Evolutionary conservation across 2,329 filamentous ascomycete genomes (phyloP).

Genomic region (Triangularia verruculosa): DNA sequence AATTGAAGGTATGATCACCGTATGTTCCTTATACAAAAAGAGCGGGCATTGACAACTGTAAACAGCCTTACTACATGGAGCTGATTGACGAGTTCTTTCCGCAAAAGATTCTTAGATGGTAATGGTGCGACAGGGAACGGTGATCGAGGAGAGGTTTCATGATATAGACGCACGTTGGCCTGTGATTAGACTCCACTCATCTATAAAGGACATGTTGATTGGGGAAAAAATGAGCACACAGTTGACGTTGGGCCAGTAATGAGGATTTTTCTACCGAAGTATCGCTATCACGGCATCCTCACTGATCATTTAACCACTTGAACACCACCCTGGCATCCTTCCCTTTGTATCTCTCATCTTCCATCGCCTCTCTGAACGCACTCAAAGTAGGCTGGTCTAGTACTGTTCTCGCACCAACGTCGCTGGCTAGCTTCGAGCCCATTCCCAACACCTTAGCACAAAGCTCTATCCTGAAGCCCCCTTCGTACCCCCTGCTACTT

Average conservation of each 20-base stretch:
- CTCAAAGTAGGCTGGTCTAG: conserved; percentile 29
- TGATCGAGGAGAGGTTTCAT: not conserved
- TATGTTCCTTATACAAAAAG: conserved; percentile 15
- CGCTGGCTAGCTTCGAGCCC: conserved; percentile 29
- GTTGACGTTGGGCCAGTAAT: not conserved
- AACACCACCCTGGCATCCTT: conserved; percentile 35
- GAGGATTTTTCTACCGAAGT: not conserved
- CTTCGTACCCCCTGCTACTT: conserved; percentile 32
- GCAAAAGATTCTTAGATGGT: conserved; percentile 68
- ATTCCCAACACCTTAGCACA: conserved; percentile 33
- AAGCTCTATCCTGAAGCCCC: conserved; percentile 34
- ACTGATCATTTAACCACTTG: conserved; percentile 32
- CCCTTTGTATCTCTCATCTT: conserved; percentile 30
- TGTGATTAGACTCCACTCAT: not conserved
- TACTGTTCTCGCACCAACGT: conserved; percentile 31
- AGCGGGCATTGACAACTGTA: not conserved
- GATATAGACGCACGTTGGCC: not conserved
- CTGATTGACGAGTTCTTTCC: conserved; percentile 74
- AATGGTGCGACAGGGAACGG: not conserved
- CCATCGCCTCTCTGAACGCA: conserved; percentile 31
- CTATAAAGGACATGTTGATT: not conserved
- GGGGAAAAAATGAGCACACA: not conserved
- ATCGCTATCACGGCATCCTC: too few species aligned
- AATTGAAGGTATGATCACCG: conserved; percentile 60
- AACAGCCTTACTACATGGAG: conserved; percentile 66